A percentile compares a stretch with the other conserved stretches of the same genome.
Evolutionary conservation across 371 early-diverging fungal species (phyloP).

Genomic region (Circinella umbellata): DNA sequence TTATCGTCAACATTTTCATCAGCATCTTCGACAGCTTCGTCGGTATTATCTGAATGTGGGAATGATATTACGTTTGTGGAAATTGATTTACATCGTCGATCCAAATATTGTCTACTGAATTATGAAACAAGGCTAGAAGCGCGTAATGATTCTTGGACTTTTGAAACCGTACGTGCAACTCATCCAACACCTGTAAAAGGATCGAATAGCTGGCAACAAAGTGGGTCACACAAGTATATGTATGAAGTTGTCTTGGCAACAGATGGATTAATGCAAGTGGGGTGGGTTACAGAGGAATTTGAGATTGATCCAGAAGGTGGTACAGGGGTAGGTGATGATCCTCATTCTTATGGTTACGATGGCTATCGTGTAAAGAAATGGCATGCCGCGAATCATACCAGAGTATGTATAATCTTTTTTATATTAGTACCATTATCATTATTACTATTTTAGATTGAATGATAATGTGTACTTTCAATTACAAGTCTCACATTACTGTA

Average conservation of each 20-base stretch:
- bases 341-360: conserved; percentile 73
- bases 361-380: conserved; percentile 71
- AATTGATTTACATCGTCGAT: conserved; percentile 33
- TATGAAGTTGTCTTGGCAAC: conserved; percentile 67
- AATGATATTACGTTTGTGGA: conserved; percentile 30
- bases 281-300: conserved; percentile 65
- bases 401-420: conserved; percentile 18
- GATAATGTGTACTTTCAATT: too few relatives aligned
- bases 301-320: conserved; percentile 73
- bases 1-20: not conserved
- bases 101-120: conserved; percentile 42
- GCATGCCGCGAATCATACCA: conserved; percentile 55
- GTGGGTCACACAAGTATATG: conserved; percentile 41
- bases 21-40: not conserved
- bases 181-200: conserved; percentile 31
- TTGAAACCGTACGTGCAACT: conserved; percentile 65
- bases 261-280: conserved; percentile 73
- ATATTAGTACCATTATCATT: too few relatives aligned
- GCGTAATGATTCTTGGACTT: conserved; percentile 69
- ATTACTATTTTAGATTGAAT: too few relatives aligned
- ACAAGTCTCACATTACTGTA: too few relatives aligned
- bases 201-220: not conserved
- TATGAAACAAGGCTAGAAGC: conserved; percentile 37
- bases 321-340: conserved; percentile 75
- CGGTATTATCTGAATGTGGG: not conserved